These are phyloP conservation scores for Polytrichum formosum DNA, from an alignment of 225 moss, liverwort and hornwort genomes.

Conservation along the genomic window DNA sequence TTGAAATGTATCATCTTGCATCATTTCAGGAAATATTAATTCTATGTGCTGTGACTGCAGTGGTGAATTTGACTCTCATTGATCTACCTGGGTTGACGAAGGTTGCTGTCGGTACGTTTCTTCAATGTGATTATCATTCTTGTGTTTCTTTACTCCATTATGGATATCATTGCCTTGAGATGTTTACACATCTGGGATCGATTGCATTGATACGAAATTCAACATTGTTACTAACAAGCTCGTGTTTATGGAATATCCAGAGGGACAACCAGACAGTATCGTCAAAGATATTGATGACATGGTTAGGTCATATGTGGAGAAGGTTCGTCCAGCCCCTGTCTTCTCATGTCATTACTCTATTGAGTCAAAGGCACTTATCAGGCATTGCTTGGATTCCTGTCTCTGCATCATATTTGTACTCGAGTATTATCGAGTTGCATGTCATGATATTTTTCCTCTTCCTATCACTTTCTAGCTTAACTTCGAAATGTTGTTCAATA, in stretches of 20 bases:
- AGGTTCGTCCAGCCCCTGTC: slow-evolving; percentile 29
- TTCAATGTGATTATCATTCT: not conserved
- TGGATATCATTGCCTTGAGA: too few relatives aligned
- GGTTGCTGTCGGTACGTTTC: slow-evolving; percentile 71
- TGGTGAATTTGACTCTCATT: slow-evolving; percentile 85
- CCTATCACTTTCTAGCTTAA: not conserved
- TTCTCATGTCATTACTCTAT: not conserved
- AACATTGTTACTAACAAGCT: not conserved
- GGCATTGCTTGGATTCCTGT: not conserved
- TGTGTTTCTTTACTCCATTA: too few relatives aligned
- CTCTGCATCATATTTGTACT: too few relatives aligned
- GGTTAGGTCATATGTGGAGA: slow-evolving; percentile 73
- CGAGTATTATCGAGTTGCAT: too few relatives aligned
- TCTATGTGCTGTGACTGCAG: slow-evolving; percentile 24
- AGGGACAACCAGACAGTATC: slow-evolving; percentile 90
- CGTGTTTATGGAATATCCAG: slow-evolving; percentile 23
- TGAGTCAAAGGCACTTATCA: not conserved
- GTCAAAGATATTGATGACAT: slow-evolving; percentile 83
- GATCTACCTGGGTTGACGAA: slow-evolving; percentile 90
- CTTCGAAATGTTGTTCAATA: slow-evolving; percentile 9
- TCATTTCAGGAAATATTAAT: too few relatives aligned
- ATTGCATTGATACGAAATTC: not conserved
- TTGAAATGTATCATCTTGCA: too few relatives aligned
- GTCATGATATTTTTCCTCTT: too few relatives aligned
- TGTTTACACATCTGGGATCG: too few relatives aligned